Conservation (phyloP, 2,329 filamentous ascomycete genomes). For the Stemphylium beticola region DNA sequence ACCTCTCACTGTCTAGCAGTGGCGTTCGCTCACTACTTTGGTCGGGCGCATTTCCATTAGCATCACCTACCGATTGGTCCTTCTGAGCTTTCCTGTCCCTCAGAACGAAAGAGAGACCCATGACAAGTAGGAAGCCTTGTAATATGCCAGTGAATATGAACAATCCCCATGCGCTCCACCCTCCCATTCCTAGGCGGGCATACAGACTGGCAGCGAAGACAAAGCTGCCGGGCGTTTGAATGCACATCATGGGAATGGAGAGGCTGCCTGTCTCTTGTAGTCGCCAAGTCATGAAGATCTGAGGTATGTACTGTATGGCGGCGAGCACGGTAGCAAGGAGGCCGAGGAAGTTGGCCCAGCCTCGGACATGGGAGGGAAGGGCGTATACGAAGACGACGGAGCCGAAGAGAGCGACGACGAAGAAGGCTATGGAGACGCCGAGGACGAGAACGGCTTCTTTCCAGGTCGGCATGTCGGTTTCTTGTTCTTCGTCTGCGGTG, state of each 20-base stretch:
- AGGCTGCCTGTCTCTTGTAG: conserved; percentile 87
- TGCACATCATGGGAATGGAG: conserved; percentile 97
- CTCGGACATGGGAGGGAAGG: conserved; percentile 67
- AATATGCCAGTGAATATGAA: conserved; percentile 84
- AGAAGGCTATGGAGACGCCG: conserved; percentile 74
- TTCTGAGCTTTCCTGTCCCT: conserved; percentile 44
- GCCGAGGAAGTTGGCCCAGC: conserved; percentile 87
- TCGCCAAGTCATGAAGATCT: conserved; percentile 89
- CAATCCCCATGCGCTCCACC: conserved; percentile 96
- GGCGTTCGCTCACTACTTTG: conserved; percentile 7
- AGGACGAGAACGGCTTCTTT: conserved; percentile 80
- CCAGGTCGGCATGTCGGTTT: conserved; percentile 61
- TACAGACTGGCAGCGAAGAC: conserved; percentile 87
- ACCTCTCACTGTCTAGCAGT: conserved; percentile 4
- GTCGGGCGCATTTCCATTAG: neutral
- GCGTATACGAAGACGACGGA: conserved; percentile 70
- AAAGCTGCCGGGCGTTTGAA: conserved; percentile 92
- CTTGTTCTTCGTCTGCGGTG: conserved; percentile 33
- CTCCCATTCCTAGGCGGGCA: conserved; percentile 75
- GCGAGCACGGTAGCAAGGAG: conserved; percentile 79
- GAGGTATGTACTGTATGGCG: conserved; percentile 89
- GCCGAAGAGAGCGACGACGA: conserved; percentile 70
- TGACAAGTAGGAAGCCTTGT: conserved; percentile 78
- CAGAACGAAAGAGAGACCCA: conserved; percentile 81
- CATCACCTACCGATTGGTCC: conserved; percentile 3